phyloP scores from a whole-genome alignment of 1,284 basidiomycete genomes.

The Trametes hirsuta region DNA sequence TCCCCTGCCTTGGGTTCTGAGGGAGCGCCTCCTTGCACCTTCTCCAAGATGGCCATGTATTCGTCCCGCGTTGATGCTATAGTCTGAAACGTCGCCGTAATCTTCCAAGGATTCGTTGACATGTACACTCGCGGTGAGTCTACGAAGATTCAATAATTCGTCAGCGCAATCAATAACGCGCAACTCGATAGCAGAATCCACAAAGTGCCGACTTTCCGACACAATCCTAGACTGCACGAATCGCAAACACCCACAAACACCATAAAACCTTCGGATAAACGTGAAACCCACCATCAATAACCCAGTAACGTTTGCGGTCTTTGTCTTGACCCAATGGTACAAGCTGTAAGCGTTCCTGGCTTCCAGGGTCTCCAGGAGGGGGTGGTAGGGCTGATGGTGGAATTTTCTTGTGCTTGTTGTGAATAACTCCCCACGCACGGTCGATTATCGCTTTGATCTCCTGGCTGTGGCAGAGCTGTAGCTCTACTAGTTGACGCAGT shows the following conservation, averaged over 20 bases:
- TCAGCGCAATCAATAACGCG: slow-evolving; percentile 25
- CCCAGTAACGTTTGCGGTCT: slow-evolving; percentile 76
- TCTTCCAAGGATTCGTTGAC: slow-evolving; percentile 87
- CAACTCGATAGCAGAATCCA: slow-evolving; percentile 17
- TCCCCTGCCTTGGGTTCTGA: slow-evolving; percentile 48
- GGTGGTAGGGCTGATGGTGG: slow-evolving; percentile 57
- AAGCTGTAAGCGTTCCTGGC: slow-evolving; percentile 63
- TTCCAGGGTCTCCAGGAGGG: slow-evolving; percentile 57
- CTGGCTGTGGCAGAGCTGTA: slow-evolving; percentile 68
- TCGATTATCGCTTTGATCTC: slow-evolving; percentile 75
- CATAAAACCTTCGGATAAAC: slow-evolving; percentile 35
- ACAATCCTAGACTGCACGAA: slow-evolving; percentile 38
- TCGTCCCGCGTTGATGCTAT: slow-evolving; percentile 72
- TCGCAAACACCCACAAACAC: slow-evolving; percentile 75
- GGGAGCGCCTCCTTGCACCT: slow-evolving; percentile 57
- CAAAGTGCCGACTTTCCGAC: slow-evolving; percentile 28
- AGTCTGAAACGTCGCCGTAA: slow-evolving; percentile 70
- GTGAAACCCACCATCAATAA: slow-evolving; percentile 74
- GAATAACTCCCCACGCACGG: slow-evolving; percentile 80
- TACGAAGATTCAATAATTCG: slow-evolving; percentile 42
- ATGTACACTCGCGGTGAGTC: slow-evolving; percentile 80
- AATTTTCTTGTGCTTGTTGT: slow-evolving; percentile 81
- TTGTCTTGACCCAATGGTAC: slow-evolving; percentile 74
- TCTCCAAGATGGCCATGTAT: slow-evolving; percentile 63
- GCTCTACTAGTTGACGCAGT: slow-evolving; percentile 76